phyloP scores from a whole-genome alignment of 768 basidiomycete species.

The Termitomyces sp. region DNA sequence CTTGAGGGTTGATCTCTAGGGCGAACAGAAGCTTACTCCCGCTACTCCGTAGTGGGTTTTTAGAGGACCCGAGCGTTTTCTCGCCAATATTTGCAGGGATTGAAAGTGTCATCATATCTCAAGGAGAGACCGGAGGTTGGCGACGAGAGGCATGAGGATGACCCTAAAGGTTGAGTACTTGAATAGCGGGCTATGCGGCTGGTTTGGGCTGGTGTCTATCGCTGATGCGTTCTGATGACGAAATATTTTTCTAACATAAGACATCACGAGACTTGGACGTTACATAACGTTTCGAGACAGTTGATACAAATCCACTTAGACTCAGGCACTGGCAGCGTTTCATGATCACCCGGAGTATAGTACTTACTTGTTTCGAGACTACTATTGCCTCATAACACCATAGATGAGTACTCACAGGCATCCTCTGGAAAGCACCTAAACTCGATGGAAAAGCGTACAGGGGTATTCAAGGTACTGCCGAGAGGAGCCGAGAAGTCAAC shows the following conservation, averaged over 20 bases:
- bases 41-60: too few relatives aligned
- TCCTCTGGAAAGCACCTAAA: background rate
- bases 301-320: background rate
- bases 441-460: too few relatives aligned
- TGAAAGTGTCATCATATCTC: too few relatives aligned
- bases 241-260: too few relatives aligned
- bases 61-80: too few relatives aligned
- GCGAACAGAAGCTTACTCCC: background rate
- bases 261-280: background rate
- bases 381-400: background rate
- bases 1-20: too few relatives aligned
- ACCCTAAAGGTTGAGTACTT: too few relatives aligned
- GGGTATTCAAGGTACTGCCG: background rate
- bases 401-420: background rate
- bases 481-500: background rate
- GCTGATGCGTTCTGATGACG: background rate
- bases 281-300: background rate
- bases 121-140: too few relatives aligned
- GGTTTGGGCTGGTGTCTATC: too few relatives aligned
- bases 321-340: background rate
- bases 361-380: background rate
- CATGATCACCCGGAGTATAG: background rate
- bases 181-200: too few relatives aligned
- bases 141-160: too few relatives aligned
- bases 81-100: too few relatives aligned